These are phyloP conservation scores for Paecilomyces niveus DNA, from an alignment of 2,329 filamentous ascomycete genomes.

Conservation along the genomic window DNA sequence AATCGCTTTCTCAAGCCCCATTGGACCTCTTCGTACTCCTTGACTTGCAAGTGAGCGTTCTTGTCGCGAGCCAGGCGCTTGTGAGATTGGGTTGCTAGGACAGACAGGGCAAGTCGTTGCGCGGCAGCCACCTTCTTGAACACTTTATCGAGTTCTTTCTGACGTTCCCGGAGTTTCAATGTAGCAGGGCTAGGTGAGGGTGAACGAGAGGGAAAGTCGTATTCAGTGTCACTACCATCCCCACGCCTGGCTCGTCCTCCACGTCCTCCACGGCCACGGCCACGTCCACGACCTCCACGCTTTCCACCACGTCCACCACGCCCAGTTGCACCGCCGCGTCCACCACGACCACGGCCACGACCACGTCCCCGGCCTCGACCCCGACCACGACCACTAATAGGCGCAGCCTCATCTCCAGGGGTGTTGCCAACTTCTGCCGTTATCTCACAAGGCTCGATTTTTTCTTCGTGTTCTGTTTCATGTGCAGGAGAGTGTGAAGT, in stretches of 20 bases:
- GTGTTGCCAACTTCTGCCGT: constrained; percentile 11
- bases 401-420: constrained; percentile 11
- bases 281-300: constrained; percentile 8
- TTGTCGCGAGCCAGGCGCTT: constrained; percentile 32
- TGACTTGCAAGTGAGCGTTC: constrained; percentile 31
- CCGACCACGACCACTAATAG: constrained; percentile 10
- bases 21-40: constrained; percentile 31
- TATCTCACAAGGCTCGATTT: constrained; percentile 13
- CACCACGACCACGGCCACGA: constrained; percentile 22
- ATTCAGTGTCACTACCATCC: constrained; percentile 21
- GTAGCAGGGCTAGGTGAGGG: constrained; percentile 29
- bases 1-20: constrained; percentile 21
- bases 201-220: constrained; percentile 20
- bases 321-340: constrained; percentile 9
- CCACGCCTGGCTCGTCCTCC: constrained; percentile 22
- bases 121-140: constrained; percentile 36
- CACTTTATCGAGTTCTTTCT: constrained; percentile 34
- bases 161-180: constrained; percentile 32
- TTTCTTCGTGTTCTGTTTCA: constrained; percentile 8
- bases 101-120: constrained; percentile 33
- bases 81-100: constrained; percentile 33
- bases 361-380: constrained; percentile 25
- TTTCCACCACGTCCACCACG: constrained; percentile 23
- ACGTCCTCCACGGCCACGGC: constrained; percentile 10
- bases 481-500: constrained; percentile 12